Evolutionary conservation across 2,329 filamentous ascomycete species (phyloP).

Genomic region (Knufia fluminis): DNA sequence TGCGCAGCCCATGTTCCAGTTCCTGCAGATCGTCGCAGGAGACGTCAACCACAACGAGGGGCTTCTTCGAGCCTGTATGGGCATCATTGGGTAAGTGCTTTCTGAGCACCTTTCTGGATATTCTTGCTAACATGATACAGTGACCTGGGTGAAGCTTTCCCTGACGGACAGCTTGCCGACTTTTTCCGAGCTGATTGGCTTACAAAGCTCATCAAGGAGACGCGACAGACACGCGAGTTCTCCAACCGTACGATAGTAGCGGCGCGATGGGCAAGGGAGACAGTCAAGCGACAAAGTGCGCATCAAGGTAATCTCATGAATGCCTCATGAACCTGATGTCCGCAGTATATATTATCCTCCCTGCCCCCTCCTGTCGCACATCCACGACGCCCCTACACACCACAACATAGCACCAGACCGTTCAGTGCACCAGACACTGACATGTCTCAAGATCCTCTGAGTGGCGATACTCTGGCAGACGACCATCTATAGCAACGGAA

Average conservation of each 20-base stretch:
- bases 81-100: slow-evolving; percentile 75
- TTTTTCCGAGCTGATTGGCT: slow-evolving; percentile 90
- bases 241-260: slow-evolving; percentile 79
- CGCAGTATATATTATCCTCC: not conserved
- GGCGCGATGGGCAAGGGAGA: slow-evolving; percentile 92
- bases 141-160: slow-evolving; percentile 89
- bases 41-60: slow-evolving; percentile 87
- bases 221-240: slow-evolving; percentile 80
- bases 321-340: slow-evolving; percentile 20
- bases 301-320: slow-evolving; percentile 25
- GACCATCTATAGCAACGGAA: not conserved
- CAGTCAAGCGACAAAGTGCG: slow-evolving; percentile 74
- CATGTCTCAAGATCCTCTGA: not conserved
- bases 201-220: slow-evolving; percentile 81
- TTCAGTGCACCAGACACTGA: not conserved
- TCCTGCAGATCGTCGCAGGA: slow-evolving; percentile 69
- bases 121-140: slow-evolving; percentile 43
- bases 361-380: slow-evolving; percentile 2
- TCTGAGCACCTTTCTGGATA: slow-evolving; percentile 4
- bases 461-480: not conserved
- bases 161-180: slow-evolving; percentile 72
- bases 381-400: not conserved
- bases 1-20: slow-evolving; percentile 74
- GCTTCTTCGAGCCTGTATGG: slow-evolving; percentile 88
- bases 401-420: not conserved